phyloP scores from a whole-genome alignment of 2,329 filamentous ascomycete genomes.

The Knoxdaviesia capensis region DNA sequence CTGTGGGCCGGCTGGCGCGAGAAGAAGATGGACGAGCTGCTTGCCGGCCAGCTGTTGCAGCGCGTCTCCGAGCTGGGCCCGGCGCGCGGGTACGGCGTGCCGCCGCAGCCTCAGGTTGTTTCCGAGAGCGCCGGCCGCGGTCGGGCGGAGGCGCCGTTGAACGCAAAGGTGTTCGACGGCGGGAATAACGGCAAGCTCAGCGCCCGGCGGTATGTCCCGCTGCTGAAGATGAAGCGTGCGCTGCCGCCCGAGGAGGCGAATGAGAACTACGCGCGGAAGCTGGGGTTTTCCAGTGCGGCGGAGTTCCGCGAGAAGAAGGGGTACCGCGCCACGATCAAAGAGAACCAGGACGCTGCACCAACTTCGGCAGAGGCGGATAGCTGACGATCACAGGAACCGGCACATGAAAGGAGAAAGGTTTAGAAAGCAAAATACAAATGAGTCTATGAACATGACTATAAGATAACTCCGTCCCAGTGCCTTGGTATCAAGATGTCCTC shows the following conservation, averaged over 20 bases:
- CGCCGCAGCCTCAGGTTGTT: conserved; percentile 1
- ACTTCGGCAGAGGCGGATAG: no score
- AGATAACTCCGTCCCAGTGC: no score
- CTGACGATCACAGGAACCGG: no score
- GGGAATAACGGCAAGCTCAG: conserved; percentile 25
- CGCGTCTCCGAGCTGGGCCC: conserved; percentile 24
- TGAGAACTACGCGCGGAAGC: conserved; percentile 38
- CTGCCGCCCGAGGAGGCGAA: conserved; percentile 34
- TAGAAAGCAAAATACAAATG: no score
- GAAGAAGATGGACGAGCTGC: conserved; percentile 74
- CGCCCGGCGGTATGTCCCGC: conserved; percentile 24
- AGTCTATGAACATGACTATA: no score
- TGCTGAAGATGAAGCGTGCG: conserved; percentile 29
- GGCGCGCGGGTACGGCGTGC: not conserved
- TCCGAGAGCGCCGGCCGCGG: not conserved
- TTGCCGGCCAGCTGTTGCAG: conserved; percentile 56
- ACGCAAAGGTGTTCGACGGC: conserved; percentile 28
- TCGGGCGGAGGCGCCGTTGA: conserved; percentile 1
- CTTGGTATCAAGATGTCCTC: no score
- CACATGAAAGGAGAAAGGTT: no score
- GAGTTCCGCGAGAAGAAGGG: conserved; percentile 20
- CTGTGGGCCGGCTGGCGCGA: conserved; percentile 72
- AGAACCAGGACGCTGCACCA: no score
- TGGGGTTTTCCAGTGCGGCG: conserved; percentile 32
- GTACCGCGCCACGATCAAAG: conserved; percentile 6